Base-by-base conservation (phyloP, 352 stramenopile genomes). In the Phytopythium sindhum region DNA sequence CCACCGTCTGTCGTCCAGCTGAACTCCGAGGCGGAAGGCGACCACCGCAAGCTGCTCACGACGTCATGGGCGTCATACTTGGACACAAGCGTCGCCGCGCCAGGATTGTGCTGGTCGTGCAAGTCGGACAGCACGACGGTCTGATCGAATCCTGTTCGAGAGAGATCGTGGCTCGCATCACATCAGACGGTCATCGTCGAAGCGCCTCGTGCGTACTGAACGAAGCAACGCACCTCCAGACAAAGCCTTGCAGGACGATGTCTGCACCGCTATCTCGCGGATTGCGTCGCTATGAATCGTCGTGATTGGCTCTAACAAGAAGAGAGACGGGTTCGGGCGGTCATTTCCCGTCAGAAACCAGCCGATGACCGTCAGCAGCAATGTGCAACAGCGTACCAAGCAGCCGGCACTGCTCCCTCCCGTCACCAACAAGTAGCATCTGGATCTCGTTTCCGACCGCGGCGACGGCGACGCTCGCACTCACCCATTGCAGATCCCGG, bases 1-100 rank as follows among this genome's bases (percentile, higher is more conserved):
- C 86, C 86, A 28, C 77, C 81, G 63, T 95, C 86, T 2, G 86
- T 93, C 6, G 86, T 95, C 86, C 84, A 95, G 57, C 86, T 95
- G 35, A 95, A 54, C 7, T 80, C 72, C 3, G 73, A 67, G 21
- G 74, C 60, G 0, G 55, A 61, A 23, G 77, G 80, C 14, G 80
- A 72, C 86, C 84, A 95, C 2, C 86, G 82, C 45, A 95, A 35
- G 56, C 86, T 95, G 60, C 84, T 93, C 23, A 95, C 84, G 10
- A 95, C 86, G 48, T 95, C 81, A n/a, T 72, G 68, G 0, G 84
- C 84, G 35, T 93, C 73, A 45, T 84, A 91, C 37, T 92, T 93
- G 29, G 63, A 63, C 1, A 87, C 60, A 21, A 91, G 65, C 1
- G 64, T 64, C 6, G 78, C 67, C 19, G 65, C 57, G 23, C 56